A percentile compares a stretch with the other conserved stretches of the same genome.
These are phyloP conservation scores for Phytopythium montanum DNA, from an alignment of 352 stramenopile genomes.

Conservation along the genomic window DNA sequence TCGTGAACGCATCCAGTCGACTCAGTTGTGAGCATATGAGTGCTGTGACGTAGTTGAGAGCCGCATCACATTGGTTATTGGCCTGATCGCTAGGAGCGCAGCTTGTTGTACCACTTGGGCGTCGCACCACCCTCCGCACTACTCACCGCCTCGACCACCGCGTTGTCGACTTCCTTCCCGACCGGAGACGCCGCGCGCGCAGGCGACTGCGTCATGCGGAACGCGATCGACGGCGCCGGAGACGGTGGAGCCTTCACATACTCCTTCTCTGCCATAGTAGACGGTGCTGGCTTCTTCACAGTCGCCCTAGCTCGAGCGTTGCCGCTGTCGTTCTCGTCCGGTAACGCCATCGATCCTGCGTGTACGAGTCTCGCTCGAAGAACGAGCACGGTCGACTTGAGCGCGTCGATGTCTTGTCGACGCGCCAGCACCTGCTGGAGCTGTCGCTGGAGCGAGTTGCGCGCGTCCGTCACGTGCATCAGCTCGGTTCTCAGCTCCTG, in stretches of 20 bases:
- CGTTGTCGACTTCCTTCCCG: neutral
- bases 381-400: conserved; percentile 55
- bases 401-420: conserved; percentile 52
- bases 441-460: conserved; percentile 52
- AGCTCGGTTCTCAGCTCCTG: conserved; percentile 44
- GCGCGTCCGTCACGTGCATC: conserved; percentile 27
- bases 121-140: conserved; percentile 1
- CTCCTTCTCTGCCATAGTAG: neutral
- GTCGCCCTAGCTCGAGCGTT: neutral
- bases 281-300: neutral
- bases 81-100: conserved; percentile 23
- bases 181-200: conserved; percentile 12
- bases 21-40: too few species aligned
- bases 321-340: conserved; percentile 1
- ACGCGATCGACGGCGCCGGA: conserved; percentile 26
- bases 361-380: conserved; percentile 23
- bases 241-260: conserved; percentile 10
- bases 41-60: too few species aligned
- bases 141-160: conserved; percentile 7
- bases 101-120: conserved; percentile 64
- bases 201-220: conserved; percentile 49
- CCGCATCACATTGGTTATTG: neutral
- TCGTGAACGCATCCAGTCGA: too few species aligned
- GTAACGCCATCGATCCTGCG: conserved; percentile 18
- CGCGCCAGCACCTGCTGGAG: conserved; percentile 62